Conservation (phyloP, 2,329 filamentous ascomycete genomes). For the Botrytis porri region DNA sequence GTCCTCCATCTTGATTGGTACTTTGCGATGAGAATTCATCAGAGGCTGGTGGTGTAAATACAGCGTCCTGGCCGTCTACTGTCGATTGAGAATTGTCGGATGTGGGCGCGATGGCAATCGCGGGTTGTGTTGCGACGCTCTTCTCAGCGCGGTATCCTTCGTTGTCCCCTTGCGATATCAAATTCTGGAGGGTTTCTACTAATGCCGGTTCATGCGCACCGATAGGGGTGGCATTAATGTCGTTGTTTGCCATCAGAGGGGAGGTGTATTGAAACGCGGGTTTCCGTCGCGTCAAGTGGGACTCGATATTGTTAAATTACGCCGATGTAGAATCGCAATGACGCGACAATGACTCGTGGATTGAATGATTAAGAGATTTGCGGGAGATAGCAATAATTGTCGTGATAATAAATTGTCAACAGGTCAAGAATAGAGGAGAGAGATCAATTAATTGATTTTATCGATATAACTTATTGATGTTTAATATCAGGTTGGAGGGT, state of each 20-base stretch:
- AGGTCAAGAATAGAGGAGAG: not conserved
- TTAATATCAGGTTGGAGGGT: slow-evolving; percentile 7
- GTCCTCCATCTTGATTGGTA: slow-evolving; percentile 47
- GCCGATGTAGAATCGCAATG: slow-evolving; percentile 17
- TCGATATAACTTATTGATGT: not conserved
- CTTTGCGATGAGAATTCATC: slow-evolving; percentile 40
- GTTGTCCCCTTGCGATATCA: not conserved
- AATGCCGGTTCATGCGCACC: slow-evolving; percentile 17
- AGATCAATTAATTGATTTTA: not conserved
- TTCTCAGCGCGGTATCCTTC: not conserved
- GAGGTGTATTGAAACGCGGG: slow-evolving; percentile 19
- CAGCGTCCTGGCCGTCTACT: slow-evolving; percentile 41
- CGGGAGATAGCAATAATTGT: slow-evolving; percentile 30
- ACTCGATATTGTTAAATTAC: slow-evolving; percentile 26
- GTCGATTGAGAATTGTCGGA: slow-evolving; percentile 48
- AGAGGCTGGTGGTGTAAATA: slow-evolving; percentile 41
- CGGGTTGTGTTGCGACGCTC: slow-evolving; percentile 1
- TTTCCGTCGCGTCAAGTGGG: slow-evolving; percentile 31
- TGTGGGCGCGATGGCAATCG: slow-evolving; percentile 29
- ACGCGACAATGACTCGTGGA: slow-evolving; percentile 25
- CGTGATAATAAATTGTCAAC: not conserved
- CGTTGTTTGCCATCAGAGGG: slow-evolving; percentile 31
- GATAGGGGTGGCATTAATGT: slow-evolving; percentile 24
- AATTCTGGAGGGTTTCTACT: slow-evolving; percentile 13
- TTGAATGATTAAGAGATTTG: slow-evolving; percentile 23